Base-by-base conservation (phyloP, 331 rosid genomes). In the Acacia concinna region DNA sequence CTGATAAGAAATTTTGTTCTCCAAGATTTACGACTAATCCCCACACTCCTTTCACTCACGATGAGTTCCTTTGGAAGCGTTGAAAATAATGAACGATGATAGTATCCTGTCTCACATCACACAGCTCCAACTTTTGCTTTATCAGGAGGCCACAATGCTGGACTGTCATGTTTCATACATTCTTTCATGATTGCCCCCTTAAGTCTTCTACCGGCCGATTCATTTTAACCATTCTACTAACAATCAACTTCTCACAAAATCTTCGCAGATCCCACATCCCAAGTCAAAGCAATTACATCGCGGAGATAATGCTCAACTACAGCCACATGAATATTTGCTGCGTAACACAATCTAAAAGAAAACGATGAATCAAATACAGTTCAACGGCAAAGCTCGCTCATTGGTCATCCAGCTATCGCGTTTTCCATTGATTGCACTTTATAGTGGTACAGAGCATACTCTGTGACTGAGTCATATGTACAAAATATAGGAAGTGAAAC, bases 381-480 rank as follows among this genome's bases (percentile, higher is more conserved):
- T n/a, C 32, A 9, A 67, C 49, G 1, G 43, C 49, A 35, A 66
- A 38, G 51, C 30, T 1, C 15, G 15, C 17, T 10, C 73, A 21
- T 68, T 13, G 56, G 56, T 34, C 81, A 80, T 51, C 75, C 60
- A 79, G 78, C 71, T 38, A 79, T 60, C 21, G 44, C 21, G 41
- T 69, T 84, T 71, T 68, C 62, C 75, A 73, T 57, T 30, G 65
- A 73, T 47, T 21, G 65, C 49, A 67, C 40, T 59, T 59, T 46
- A 32, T 30, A 21, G 17, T n/a, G 37, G 34, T 52, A 15, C 31
- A 81, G 14, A 38, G 27, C 76, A 78, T 31, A 72, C 40, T 20
- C 27, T 25, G 32, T 47, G 64, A 70, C 35, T 1, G 30, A 75
- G 44, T 59, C 70, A 63, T 89, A 87, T 86, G 79, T 87, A 87